These are phyloP conservation scores for Pilobolus umbonatus DNA, from an alignment of 192 early-diverging fungal species.

Conservation along the genomic window DNA sequence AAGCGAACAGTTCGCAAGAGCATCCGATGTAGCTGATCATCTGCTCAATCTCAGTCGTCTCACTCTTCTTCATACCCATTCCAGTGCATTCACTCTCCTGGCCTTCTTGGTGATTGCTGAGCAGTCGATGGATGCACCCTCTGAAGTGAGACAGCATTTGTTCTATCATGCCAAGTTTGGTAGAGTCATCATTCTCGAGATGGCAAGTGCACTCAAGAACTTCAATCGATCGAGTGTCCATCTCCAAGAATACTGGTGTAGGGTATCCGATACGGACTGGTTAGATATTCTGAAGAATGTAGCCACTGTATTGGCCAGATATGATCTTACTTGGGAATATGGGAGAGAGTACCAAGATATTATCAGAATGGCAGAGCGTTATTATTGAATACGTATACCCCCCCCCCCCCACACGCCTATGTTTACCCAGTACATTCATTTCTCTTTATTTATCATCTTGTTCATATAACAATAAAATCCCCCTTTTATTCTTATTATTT, in stretches of 20 bases:
- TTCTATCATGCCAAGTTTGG: slow-evolving; percentile 21
- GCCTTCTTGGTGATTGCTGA: too few relatives aligned
- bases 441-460: slow-evolving; percentile 6
- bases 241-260: neutral
- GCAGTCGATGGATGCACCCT: too few relatives aligned
- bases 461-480: too few relatives aligned
- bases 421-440: too few relatives aligned
- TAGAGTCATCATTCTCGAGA: slow-evolving; percentile 21
- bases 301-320: slow-evolving; percentile 4
- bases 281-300: slow-evolving; percentile 3
- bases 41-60: too few relatives aligned
- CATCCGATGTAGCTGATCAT: too few relatives aligned
- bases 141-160: slow-evolving; percentile 22
- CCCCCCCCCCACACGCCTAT: too few relatives aligned
- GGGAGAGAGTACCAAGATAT: slow-evolving; percentile 8
- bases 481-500: too few relatives aligned
- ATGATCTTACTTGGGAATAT: slow-evolving; percentile 16
- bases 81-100: too few relatives aligned
- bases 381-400: neutral
- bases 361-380: neutral
- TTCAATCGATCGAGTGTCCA: slow-evolving; percentile 2
- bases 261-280: neutral
- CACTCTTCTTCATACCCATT: neutral
- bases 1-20: slow-evolving; percentile 20
- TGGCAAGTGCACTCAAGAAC: slow-evolving; percentile 16